Evolutionary conservation across 73 alveolate species (phyloP).

Genomic region (Stentor coeruleus): DNA sequence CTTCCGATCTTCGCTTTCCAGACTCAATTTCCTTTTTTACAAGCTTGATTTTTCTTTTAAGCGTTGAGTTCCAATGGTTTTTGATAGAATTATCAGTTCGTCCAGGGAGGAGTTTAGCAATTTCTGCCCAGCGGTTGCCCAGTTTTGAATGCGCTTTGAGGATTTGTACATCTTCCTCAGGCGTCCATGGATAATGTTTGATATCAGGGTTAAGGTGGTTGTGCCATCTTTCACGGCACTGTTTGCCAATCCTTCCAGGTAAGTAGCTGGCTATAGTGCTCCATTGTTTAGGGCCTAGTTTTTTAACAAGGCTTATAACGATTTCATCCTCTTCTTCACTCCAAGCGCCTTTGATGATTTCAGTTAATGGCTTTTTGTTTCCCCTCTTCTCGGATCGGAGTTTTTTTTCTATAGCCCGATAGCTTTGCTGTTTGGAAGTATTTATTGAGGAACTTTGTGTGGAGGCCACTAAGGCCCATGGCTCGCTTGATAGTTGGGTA

Average conservation of each 20-base stretch:
- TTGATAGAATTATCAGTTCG: constrained; percentile 51
- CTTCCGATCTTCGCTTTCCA: neutral
- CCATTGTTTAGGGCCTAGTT: constrained; percentile 57
- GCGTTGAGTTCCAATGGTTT: constrained; percentile 58
- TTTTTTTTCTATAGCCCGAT: neutral
- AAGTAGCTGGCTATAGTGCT: constrained; percentile 33
- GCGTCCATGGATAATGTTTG: constrained; percentile 45
- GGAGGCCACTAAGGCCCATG: too few relatives aligned
- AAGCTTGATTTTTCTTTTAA: constrained; percentile 37
- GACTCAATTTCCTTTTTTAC: neutral
- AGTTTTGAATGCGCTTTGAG: constrained; percentile 39
- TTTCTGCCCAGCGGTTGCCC: constrained; percentile 53
- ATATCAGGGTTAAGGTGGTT: constrained; percentile 47
- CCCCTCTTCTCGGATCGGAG: neutral
- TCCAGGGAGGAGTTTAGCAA: constrained; percentile 47
- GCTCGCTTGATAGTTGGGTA: too few relatives aligned
- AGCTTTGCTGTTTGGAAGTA: too few relatives aligned
- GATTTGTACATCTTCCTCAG: constrained; percentile 51
- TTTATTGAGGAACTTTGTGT: too few relatives aligned
- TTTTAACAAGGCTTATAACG: constrained; percentile 46
- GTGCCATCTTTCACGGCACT: constrained; percentile 61
- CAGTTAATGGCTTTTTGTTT: neutral
- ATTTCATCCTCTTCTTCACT: constrained; percentile 58
- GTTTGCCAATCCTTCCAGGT: constrained; percentile 58
- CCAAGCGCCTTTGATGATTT: constrained; percentile 46